Evolutionary conservation across 2,329 filamentous ascomycete genomes (phyloP).

Genomic region (Orbilia oligospora): DNA sequence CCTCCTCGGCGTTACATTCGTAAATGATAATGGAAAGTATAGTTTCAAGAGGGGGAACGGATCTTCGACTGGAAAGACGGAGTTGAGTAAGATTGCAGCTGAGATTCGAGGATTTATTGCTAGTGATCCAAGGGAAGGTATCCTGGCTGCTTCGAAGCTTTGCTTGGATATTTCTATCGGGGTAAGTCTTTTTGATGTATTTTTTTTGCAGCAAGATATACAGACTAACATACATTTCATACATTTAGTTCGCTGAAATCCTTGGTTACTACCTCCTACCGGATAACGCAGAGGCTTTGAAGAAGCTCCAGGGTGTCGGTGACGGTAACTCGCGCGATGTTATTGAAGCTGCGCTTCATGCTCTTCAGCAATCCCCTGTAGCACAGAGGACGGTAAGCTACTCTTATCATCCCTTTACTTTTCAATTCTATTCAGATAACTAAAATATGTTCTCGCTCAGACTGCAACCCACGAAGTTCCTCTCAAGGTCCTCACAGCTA

Average conservation of each 20-base stretch:
- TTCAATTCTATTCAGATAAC: not conserved
- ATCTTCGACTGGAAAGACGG: conserved; percentile 29
- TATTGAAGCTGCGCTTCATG: conserved; percentile 15
- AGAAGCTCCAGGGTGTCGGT: conserved; percentile 75
- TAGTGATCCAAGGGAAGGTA: conserved; percentile 39
- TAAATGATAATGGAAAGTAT: conserved; percentile 17
- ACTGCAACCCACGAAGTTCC: conserved; percentile 50
- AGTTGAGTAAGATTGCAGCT: conserved; percentile 34
- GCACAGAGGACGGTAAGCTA: conserved; percentile 45
- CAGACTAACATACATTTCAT: not conserved
- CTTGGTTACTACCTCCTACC: conserved; percentile 79
- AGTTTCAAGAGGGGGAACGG: conserved; percentile 33
- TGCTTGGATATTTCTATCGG: conserved; percentile 54
- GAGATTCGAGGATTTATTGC: conserved; percentile 30
- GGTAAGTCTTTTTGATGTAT: conserved; percentile 3
- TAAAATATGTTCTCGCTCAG: not conserved
- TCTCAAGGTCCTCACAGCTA: conserved; percentile 71
- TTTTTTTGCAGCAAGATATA: not conserved
- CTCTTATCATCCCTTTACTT: not conserved
- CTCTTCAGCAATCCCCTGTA: conserved; percentile 34
- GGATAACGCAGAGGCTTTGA: conserved; percentile 72
- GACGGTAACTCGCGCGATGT: conserved; percentile 72
- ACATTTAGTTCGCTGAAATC: conserved; percentile 73
- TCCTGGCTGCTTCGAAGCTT: conserved; percentile 51
- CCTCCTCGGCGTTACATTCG: conserved; percentile 41